Percentiles rank a stretch among this genome's conserved stretches.
These are phyloP conservation scores for Exsudoporus floridanus DNA, from an alignment of 1,284 basidiomycete species.

Conservation along the genomic window DNA sequence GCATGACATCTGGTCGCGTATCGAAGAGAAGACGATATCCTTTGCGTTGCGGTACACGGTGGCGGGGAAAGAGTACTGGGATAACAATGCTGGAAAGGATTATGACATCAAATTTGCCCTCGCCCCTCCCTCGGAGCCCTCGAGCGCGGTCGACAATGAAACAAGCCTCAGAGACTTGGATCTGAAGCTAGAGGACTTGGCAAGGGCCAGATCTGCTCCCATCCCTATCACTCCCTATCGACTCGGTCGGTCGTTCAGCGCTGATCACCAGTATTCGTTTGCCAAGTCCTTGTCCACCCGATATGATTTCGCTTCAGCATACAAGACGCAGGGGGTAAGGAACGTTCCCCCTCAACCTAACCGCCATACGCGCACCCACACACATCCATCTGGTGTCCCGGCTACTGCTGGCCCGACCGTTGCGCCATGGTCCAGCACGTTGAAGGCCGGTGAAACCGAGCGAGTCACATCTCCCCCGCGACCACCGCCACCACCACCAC, in stretches of 20 bases:
- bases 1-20: slow-evolving; percentile 62
- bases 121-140: slow-evolving; percentile 16
- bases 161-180: slow-evolving; percentile 47
- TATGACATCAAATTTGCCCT: slow-evolving; percentile 68
- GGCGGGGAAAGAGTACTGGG: slow-evolving; percentile 80
- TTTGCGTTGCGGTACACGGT: slow-evolving; percentile 80
- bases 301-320: slow-evolving; percentile 55
- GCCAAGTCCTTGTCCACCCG: slow-evolving; percentile 45
- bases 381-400: slow-evolving; percentile 40
- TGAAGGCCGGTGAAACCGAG: not conserved
- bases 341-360: slow-evolving; percentile 20
- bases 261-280: slow-evolving; percentile 25
- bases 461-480: not conserved
- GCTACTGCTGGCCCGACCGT: slow-evolving; percentile 16
- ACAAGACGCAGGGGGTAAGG: slow-evolving; percentile 46
- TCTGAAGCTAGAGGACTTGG: slow-evolving; percentile 57
- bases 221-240: slow-evolving; percentile 23
- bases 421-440: slow-evolving; percentile 39
- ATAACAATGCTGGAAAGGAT: slow-evolving; percentile 83
- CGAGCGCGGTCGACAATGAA: slow-evolving; percentile 22
- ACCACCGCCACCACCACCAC: slow-evolving; percentile 1
- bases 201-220: slow-evolving; percentile 38
- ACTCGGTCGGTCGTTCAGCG: slow-evolving; percentile 24
- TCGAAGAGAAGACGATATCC: slow-evolving; percentile 85
- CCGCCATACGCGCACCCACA: slow-evolving; percentile 35